These are phyloP conservation scores for Kodamaea fukazawae DNA, from an alignment of 805 yeast genomes.

Conservation along the genomic window DNA sequence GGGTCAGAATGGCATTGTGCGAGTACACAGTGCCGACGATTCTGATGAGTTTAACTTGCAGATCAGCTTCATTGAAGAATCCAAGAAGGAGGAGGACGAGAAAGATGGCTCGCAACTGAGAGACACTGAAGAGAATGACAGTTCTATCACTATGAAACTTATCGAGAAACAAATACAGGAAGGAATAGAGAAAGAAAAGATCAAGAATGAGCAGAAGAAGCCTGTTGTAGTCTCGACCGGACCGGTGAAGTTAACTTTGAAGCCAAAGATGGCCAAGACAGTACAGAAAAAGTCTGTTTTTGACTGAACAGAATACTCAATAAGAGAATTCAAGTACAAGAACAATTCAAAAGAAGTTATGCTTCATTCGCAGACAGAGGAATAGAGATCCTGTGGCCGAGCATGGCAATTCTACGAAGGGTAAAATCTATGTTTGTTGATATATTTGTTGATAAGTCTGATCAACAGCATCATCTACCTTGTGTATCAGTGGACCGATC, in stretches of 20 bases:
- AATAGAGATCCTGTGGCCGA: no score
- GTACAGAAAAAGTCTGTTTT: constrained; percentile 5
- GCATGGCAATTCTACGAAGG: no score
- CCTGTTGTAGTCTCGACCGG: constrained; percentile 11
- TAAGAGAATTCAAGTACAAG: no score
- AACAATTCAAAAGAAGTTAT: no score
- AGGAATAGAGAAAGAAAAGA: constrained; percentile 27
- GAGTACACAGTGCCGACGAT: constrained; percentile 39
- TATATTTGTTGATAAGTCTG: no score
- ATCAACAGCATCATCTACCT: no score
- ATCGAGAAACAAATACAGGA: constrained; percentile 54
- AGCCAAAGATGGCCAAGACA: background rate
- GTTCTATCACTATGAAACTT: constrained; percentile 39
- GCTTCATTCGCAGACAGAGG: no score
- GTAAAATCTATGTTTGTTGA: no score
- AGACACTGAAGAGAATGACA: constrained; percentile 35
- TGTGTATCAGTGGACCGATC: no score
- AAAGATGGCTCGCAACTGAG: constrained; percentile 35
- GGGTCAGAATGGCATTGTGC: constrained; percentile 54
- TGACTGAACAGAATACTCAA: no score
- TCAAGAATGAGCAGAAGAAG: constrained; percentile 2
- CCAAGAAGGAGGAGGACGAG: constrained; percentile 39
- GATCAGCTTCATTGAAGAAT: constrained; percentile 28
- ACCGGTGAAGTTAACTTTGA: constrained; percentile 20
- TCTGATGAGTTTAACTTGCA: constrained; percentile 38